Base-by-base conservation (phyloP, 202 grass and related monocot species). In the Eragrostis tef region DNA sequence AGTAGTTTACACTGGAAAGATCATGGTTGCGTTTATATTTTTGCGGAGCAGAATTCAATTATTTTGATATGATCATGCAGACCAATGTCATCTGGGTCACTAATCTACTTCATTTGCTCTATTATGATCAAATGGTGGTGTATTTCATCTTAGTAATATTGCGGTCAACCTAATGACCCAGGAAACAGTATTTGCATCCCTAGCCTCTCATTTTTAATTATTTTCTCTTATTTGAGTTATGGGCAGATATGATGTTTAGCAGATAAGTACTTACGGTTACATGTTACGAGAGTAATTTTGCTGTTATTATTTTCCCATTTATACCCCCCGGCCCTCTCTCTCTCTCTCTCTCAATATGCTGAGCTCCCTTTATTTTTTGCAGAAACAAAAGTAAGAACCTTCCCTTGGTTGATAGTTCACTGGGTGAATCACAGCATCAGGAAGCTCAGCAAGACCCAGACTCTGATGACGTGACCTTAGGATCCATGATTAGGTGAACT, bases 391-490 rank as follows among this genome's bases (percentile, higher is more conserved):
- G 51, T 41, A 91, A 70, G 41, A 84, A 87, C 49, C 64, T 49
- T 22, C 49, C 78, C 44, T 47, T 21, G 16, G 88, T 79, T 66
- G 75, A 83, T 76, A n/a, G 61, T 54, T 39, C 29, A 75, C 16
- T 39, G 9, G 20, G 36, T 52, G 74, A 26, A 80, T 79, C 56
- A 64, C 87, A 86, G 78, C 47, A 79, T 83, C 57, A 84, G 47
- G 89, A 92, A 89, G 43, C 65, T 71, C 46, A 53, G 48, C 54
- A 73, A 77, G 84, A 86, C 2, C 31, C 57, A 76, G 42, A 74
- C 70, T 91, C 92, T 89, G 88, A 81, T 59, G 52, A 80, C 64
- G 71, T 79, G 14, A 91, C 70, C 17, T 80, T 89, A 75, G 63
- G 67, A 47, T 86, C 81, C 64, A 67, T 87, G 49, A 27, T 79